Conservation (phyloP, 129 eudicot genomes). For the Rutidosis leptorrhynchoides region DNA sequence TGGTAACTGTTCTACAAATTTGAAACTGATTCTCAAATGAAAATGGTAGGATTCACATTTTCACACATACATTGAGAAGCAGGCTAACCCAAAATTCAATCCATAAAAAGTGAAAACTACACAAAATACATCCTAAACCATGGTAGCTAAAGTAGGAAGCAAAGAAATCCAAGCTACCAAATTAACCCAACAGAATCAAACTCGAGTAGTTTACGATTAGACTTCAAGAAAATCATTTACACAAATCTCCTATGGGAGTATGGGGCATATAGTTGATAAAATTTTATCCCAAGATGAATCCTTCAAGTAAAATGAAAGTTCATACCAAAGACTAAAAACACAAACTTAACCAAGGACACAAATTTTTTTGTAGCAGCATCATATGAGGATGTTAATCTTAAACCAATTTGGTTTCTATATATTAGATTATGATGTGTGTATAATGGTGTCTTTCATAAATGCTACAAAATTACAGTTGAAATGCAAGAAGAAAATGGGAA, state of each 20-base stretch:
- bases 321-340: background rate
- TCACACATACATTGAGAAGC: background rate
- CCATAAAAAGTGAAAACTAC: background rate
- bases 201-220: background rate
- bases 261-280: background rate
- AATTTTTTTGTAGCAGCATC: background rate
- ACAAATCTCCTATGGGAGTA: background rate
- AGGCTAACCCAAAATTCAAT: background rate
- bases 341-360: constrained; percentile 1
- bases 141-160: background rate
- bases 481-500: constrained; percentile 22
- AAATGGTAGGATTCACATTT: no score
- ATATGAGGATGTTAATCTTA: constrained; percentile 8
- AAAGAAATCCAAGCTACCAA: background rate
- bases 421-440: constrained; percentile 6
- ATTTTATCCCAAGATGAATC: background rate
- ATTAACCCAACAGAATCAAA: background rate
- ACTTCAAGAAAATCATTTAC: background rate
- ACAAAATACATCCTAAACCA: background rate
- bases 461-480: constrained; percentile 19
- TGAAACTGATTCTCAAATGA: no score
- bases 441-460: constrained; percentile 1
- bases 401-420: constrained; percentile 28
- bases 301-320: background rate
- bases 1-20: no score